Evolutionary conservation across 1,139 yeast species (phyloP).

Genomic region (Candida glucosophila): DNA sequence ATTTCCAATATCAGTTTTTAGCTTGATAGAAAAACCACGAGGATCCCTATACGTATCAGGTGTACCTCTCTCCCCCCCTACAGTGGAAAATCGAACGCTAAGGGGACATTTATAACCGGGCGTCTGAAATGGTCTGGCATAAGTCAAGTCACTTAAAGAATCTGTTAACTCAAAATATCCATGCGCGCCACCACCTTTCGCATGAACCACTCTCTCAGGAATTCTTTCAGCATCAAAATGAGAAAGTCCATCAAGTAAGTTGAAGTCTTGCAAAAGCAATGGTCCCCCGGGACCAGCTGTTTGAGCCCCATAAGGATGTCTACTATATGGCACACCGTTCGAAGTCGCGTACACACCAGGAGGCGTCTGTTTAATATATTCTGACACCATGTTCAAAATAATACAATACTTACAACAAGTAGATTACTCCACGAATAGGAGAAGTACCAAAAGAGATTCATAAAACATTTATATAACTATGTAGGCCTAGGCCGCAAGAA

Average conservation of each 20-base stretch:
- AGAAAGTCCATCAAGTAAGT: constrained; percentile 46
- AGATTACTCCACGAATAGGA: too few relatives aligned
- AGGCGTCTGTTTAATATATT: constrained; percentile 7
- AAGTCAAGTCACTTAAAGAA: constrained; percentile 43
- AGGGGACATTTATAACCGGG: constrained; percentile 42
- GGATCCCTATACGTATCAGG: constrained; percentile 55
- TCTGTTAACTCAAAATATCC: constrained; percentile 55
- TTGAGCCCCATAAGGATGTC: constrained; percentile 20
- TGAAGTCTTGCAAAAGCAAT: constrained; percentile 46
- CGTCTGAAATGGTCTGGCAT: constrained; percentile 37
- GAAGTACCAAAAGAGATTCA: too few relatives aligned
- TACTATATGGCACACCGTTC: constrained; percentile 18
- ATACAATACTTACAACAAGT: too few relatives aligned
- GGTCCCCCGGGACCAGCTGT: constrained; percentile 42
- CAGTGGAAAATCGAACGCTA: constrained; percentile 48
- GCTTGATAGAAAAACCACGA: constrained; percentile 48
- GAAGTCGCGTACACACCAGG: constrained; percentile 19
- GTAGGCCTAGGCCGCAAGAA: too few relatives aligned
- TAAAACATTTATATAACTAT: too few relatives aligned
- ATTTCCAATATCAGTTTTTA: constrained; percentile 53
- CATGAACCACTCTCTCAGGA: constrained; percentile 60
- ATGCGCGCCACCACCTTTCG: constrained; percentile 58
- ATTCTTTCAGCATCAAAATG: constrained; percentile 56
- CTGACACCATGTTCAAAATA: constrained; percentile 15
- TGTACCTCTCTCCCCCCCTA: constrained; percentile 52